Evolutionary conservation across 192 early-diverging fungal genomes (phyloP), one percentile per base, ranked within the genome.

Genomic region (Mycoemilia scoparia): DNA sequence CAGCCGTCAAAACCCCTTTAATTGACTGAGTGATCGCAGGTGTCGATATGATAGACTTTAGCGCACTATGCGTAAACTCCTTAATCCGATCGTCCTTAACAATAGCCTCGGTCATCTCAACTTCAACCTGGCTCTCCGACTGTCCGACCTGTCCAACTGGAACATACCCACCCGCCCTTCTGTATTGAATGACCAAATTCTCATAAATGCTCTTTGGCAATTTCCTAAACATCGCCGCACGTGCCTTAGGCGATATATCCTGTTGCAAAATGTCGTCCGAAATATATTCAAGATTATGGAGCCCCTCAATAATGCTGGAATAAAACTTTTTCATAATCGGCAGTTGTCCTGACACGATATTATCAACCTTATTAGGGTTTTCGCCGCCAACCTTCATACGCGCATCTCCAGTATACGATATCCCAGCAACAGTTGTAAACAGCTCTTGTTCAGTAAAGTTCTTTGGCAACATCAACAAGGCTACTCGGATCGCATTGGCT

Each of bases 351-450:
- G 64, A 61, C 15, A 99, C 91, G 50, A 96, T 92, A 49, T 99
- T 95, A 42, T 74, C 52, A 15, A 99, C 74, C 54, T 99, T 99
- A 50, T 81, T 67, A 5, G 95, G 95, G 53, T 96, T 91, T 62
- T 99, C 95, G 24, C 84, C 95, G 16, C 84, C 78, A 19, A 95
- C 41, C 21, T 46, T 49, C 85, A 85, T 92, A 23, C 95, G 74
- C 54, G 95, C 85, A 45, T 99, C 95, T 25, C 95, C 92, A 7
- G 40, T 11, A 36, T 88, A 99, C 6, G 90, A 95, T 11, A 99
- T 46, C 24, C 70, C 71, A 1, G 84, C 84, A 39, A 99, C 87
- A 17, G 71, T 53, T 1, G 46, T 44, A 54, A 78, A 96, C 16
- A 99, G 57, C 36, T 92, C 76, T 23, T 74, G 62, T 13, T 79